Evolutionary conservation across 2,329 filamentous ascomycete genomes (phyloP), one percentile per base, ranked within the genome.

Genomic region (Hypoxylon sp.): DNA sequence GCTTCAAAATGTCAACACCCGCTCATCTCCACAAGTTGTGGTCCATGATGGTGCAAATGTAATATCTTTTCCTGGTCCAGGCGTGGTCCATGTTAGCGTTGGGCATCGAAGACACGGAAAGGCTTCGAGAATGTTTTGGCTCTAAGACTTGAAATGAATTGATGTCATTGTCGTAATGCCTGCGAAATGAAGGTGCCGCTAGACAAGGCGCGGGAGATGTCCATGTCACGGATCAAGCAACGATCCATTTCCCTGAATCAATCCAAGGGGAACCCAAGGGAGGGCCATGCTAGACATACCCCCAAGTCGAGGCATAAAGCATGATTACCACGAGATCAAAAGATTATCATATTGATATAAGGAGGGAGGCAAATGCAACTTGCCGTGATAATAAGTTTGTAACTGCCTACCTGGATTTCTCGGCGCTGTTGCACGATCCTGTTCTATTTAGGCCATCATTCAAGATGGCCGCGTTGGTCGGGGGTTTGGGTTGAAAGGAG

Each of bases 181-280:
- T 63, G 65, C 37, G 66, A 71, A 71, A 71, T 71, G 69, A 71
- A 71, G 66, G 69, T 69, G 66, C 63, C 63, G 69, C 69, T 71
- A 71, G 63, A 54, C 66, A 69, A 67, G 60, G 63, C 57, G 69
- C 69, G 69, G 69, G 69, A 69, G 69, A 69, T 71, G 64, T 54
- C 63, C 66, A 59, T 67, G 65, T 60, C 69, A 71, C 69, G 66
- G 66, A 61, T 61, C 63, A 71, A 66, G 69, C 50, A 71, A 70
- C 54, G 69, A 57, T 67, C 69, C 51, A 61, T 69, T 66, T 59
- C 59, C 53, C 52, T 55, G 42, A 44, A 47, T 47, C 19, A 55
- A 50, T 52, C 62, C 47, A 63, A 66, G 66, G 53, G 37, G 54
- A 37, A 42, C 48, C 39, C 63, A 31, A 50, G 59, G 46, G 11